A percentile compares a stretch with the other conserved stretches of the same genome.
phyloP scores from a whole-genome alignment of 257 asterid genomes.

The Penstemon barbatus region DNA sequence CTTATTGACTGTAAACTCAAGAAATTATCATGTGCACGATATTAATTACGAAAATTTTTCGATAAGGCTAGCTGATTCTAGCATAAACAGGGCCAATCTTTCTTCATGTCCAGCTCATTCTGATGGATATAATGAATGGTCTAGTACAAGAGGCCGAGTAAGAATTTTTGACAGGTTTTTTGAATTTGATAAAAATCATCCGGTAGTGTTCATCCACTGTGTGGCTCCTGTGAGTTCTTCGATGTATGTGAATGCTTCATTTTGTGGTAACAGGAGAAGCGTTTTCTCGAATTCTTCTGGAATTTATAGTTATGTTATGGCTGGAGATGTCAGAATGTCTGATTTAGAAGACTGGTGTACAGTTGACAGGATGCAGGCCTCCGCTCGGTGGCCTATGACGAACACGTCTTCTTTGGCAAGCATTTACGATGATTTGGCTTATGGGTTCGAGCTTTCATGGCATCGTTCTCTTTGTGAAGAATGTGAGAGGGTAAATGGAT shows the following conservation, averaged over 20 bases:
- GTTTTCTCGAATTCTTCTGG: constrained; percentile 32
- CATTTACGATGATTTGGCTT: constrained; percentile 37
- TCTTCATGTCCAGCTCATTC: constrained; percentile 39
- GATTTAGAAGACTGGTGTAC: constrained; percentile 50
- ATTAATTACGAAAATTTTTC: constrained; percentile 38
- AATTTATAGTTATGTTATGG: constrained; percentile 35
- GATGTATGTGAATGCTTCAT: constrained; percentile 35
- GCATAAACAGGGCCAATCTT: constrained; percentile 31
- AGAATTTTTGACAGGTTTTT: neutral
- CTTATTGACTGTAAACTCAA: constrained; percentile 23
- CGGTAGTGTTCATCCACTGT: constrained; percentile 38
- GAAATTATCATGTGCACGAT: constrained; percentile 32
- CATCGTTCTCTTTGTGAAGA: constrained; percentile 42
- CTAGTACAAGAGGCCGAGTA: constrained; percentile 3
- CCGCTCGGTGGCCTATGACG: constrained; percentile 21
- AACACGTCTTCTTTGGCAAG: constrained; percentile 36
- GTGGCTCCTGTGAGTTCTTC: constrained; percentile 29
- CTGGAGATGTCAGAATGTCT: constrained; percentile 19
- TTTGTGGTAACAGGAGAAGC: constrained; percentile 43
- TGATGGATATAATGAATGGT: constrained; percentile 33
- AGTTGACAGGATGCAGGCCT: constrained; percentile 30
- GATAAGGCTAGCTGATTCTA: constrained; percentile 44
- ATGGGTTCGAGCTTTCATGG: constrained; percentile 51
- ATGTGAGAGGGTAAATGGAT: constrained; percentile 41
- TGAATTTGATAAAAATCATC: constrained; percentile 4